phyloP scores from a whole-genome alignment of 1,139 yeast species.

The Saccharomycopsis hybrid region DNA sequence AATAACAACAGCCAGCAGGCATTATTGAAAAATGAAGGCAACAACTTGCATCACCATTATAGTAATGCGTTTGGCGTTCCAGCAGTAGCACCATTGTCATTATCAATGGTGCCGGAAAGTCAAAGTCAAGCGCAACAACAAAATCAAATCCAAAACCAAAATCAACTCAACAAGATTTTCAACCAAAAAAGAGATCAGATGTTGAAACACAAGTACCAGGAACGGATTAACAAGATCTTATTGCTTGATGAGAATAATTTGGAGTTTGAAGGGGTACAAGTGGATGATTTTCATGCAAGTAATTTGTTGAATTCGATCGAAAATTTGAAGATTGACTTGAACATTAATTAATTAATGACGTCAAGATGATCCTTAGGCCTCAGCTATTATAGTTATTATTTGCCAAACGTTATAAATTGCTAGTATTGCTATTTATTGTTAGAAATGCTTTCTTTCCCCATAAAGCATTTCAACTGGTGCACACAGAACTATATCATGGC shows the following conservation, averaged over 20 bases:
- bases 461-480: no score
- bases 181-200: slow-evolving; percentile 1
- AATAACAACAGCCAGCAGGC: no score
- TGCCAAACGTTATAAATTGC: no score
- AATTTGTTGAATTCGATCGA: slow-evolving; percentile 20
- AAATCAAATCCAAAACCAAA: background rate
- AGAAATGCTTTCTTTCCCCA: no score
- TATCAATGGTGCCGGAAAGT: background rate
- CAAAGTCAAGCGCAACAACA: background rate
- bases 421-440: no score
- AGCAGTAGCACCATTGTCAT: no score
- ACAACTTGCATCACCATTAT: no score
- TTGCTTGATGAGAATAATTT: slow-evolving; percentile 12
- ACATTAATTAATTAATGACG: background rate
- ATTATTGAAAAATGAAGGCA: no score
- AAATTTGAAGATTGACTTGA: slow-evolving; percentile 19
- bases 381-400: no score
- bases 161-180: background rate
- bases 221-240: slow-evolving; percentile 17
- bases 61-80: no score
- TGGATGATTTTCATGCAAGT: slow-evolving; percentile 20
- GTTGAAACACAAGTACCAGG: slow-evolving; percentile 14
- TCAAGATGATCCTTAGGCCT: no score
- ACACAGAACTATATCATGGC: no score
- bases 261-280: slow-evolving; percentile 14